phyloP scores from a whole-genome alignment of 2,329 filamentous ascomycete species.

The Aspergillus brunneoviolaceus region DNA sequence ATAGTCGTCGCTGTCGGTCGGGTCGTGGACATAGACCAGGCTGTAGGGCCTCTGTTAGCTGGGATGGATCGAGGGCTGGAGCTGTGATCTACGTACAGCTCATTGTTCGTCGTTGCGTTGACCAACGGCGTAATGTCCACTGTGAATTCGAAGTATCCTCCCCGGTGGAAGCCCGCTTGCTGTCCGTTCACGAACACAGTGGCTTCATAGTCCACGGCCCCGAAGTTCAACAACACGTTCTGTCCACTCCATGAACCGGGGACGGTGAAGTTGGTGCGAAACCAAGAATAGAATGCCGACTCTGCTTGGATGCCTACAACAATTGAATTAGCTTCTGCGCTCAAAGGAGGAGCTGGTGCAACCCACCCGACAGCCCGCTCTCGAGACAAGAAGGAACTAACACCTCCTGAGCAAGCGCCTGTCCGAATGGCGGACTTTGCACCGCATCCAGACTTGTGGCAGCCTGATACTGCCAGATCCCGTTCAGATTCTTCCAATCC shows the following conservation, averaged over 20 bases:
- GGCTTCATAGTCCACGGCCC: conserved; percentile 53
- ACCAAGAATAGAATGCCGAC: conserved; percentile 47
- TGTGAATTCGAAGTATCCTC: conserved; percentile 63
- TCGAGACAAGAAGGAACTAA: conserved; percentile 56
- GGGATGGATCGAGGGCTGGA: not conserved
- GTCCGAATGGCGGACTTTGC: conserved; percentile 46
- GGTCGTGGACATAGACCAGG: conserved; percentile 66
- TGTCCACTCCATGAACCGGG: conserved; percentile 46
- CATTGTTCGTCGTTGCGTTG: conserved; percentile 49
- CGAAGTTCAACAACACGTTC: conserved; percentile 50
- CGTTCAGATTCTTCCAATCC: conserved; percentile 53
- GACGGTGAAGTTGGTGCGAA: conserved; percentile 50
- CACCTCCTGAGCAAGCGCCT: conserved; percentile 46
- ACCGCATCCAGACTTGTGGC: conserved; percentile 41
- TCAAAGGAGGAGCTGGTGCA: not conserved
- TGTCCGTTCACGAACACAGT: conserved; percentile 60
- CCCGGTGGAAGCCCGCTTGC: conserved; percentile 54
- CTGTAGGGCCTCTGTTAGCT: conserved; percentile 32
- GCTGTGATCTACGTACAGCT: conserved; percentile 47
- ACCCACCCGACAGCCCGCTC: conserved; percentile 51
- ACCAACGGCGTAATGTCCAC: conserved; percentile 57
- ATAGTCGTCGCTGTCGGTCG: conserved; percentile 57
- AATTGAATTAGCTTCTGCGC: not conserved
- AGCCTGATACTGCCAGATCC: conserved; percentile 49
- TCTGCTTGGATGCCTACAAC: conserved; percentile 39